Evolutionary conservation across 2,329 filamentous ascomycete species (phyloP).

Genomic region (Geosmithia putterillii): DNA sequence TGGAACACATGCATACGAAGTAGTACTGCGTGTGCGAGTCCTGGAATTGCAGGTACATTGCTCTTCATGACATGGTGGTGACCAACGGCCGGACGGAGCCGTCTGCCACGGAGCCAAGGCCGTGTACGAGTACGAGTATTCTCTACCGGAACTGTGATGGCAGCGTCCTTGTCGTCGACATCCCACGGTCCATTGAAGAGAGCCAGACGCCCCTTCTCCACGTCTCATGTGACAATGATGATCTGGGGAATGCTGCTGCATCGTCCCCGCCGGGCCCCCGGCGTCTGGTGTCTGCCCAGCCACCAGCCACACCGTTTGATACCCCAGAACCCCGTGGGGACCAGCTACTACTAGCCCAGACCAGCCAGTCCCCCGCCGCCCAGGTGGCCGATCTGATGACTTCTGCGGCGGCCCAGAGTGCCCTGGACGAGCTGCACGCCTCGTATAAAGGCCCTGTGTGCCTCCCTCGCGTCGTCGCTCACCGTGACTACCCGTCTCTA

Average conservation of each 20-base stretch:
- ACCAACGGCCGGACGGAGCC: background rate
- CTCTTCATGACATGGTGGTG: background rate
- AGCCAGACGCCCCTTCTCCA: conserved; percentile 45
- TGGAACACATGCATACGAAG: no score
- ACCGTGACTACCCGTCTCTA: background rate
- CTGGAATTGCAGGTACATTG: no score
- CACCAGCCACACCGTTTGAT: conserved; percentile 30
- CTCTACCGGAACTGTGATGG: conserved; percentile 19
- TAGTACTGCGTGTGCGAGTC: no score
- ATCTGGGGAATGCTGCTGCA: no score
- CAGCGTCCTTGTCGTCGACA: conserved; percentile 50
- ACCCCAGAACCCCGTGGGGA: conserved; percentile 38
- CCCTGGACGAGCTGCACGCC: conserved; percentile 23
- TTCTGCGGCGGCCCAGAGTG: conserved; percentile 28
- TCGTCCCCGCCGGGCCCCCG: conserved; percentile 22
- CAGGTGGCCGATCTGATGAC: conserved; percentile 43
- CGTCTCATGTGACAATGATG: no score
- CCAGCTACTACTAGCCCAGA: conserved; percentile 8
- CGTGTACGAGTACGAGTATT: conserved; percentile 10
- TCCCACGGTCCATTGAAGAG: conserved; percentile 56
- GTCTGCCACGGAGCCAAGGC: no score
- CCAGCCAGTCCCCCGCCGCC: conserved; percentile 23
- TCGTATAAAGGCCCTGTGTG: conserved; percentile 30
- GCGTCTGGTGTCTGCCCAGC: conserved; percentile 32
- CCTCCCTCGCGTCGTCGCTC: conserved; percentile 21